phyloP scores from a whole-genome alignment of 805 yeast genomes.

The Metschnikowia shivogae region DNA sequence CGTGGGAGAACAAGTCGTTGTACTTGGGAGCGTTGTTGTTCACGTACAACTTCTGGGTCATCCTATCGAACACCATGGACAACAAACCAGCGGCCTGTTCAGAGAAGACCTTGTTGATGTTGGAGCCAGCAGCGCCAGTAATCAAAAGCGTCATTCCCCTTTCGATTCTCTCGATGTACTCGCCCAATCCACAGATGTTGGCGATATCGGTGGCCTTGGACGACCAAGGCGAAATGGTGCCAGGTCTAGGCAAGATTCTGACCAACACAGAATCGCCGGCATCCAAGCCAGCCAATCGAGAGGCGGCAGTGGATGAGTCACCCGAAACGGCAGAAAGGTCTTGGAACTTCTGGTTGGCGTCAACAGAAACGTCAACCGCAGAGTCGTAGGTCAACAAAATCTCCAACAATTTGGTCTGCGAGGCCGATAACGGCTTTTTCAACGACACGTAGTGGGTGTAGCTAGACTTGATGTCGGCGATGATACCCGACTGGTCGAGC shows the following conservation, averaged over 20 bases:
- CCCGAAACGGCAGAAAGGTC: constrained; percentile 25
- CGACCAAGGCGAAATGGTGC: constrained; percentile 98
- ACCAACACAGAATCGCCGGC: constrained; percentile 46
- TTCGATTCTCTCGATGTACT: constrained; percentile 76
- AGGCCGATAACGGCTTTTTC: constrained; percentile 34
- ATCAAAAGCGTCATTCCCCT: constrained; percentile 80
- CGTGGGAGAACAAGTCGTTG: constrained; percentile 72
- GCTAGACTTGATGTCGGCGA: constrained; percentile 66
- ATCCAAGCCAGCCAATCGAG: constrained; percentile 8
- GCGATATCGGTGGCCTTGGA: constrained; percentile 96
- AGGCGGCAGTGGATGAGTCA: constrained; percentile 15
- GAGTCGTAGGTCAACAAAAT: constrained; percentile 72
- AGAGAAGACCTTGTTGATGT: constrained; percentile 45
- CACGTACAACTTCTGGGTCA: constrained; percentile 75
- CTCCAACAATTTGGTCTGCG: constrained; percentile 48
- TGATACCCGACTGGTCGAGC: constrained; percentile 57
- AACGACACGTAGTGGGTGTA: constrained; percentile 78
- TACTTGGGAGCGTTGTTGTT: constrained; percentile 58
- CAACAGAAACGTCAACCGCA: constrained; percentile 52
- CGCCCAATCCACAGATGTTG: constrained; percentile 76
- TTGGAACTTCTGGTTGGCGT: constrained; percentile 39
- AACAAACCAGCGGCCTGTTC: constrained; percentile 50
- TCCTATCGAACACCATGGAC: constrained; percentile 80
- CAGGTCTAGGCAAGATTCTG: constrained; percentile 84
- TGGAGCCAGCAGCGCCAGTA: constrained; percentile 51